Evolutionary conservation across 768 basidiomycete genomes (phyloP).

Genomic region (Suillus brevipes): DNA sequence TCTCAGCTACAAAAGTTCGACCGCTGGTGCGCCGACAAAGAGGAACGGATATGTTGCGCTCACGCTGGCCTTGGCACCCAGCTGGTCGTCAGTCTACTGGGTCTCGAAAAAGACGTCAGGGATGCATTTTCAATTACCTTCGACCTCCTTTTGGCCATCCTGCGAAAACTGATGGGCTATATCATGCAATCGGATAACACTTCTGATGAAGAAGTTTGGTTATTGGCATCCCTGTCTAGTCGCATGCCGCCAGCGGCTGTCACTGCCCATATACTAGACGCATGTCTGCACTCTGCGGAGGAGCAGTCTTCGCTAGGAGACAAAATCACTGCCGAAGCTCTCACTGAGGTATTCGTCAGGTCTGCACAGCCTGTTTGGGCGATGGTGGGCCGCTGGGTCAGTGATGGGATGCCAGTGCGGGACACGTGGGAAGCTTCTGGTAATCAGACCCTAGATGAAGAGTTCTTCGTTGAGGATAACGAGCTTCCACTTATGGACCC

Average conservation of each 20-base stretch:
- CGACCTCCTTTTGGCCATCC: constrained; percentile 51
- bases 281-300: constrained; percentile 57
- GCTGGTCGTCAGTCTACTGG: constrained; percentile 61
- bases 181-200: constrained; percentile 31
- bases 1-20: constrained; percentile 58
- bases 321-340: constrained; percentile 47
- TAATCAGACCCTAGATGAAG: constrained; percentile 50
- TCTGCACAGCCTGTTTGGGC: constrained; percentile 73
- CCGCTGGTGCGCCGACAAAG: constrained; percentile 67
- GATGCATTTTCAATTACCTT: constrained; percentile 62
- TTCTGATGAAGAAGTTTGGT: constrained; percentile 38
- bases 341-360: constrained; percentile 62
- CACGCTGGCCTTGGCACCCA: constrained; percentile 44
- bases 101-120: constrained; percentile 57
- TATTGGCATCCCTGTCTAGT: constrained; percentile 39
- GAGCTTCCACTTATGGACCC: constrained; percentile 64
- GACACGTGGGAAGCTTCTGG: constrained; percentile 29
- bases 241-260: constrained; percentile 50
- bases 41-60: constrained; percentile 67
- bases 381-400: constrained; percentile 72
- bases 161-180: constrained; percentile 35
- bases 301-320: constrained; percentile 62
- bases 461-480: constrained; percentile 81
- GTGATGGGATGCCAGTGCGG: constrained; percentile 64
- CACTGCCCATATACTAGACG: constrained; percentile 62